These are phyloP conservation scores for Pezicula carpinea DNA, from an alignment of 2,329 filamentous ascomycete genomes.

Conservation along the genomic window DNA sequence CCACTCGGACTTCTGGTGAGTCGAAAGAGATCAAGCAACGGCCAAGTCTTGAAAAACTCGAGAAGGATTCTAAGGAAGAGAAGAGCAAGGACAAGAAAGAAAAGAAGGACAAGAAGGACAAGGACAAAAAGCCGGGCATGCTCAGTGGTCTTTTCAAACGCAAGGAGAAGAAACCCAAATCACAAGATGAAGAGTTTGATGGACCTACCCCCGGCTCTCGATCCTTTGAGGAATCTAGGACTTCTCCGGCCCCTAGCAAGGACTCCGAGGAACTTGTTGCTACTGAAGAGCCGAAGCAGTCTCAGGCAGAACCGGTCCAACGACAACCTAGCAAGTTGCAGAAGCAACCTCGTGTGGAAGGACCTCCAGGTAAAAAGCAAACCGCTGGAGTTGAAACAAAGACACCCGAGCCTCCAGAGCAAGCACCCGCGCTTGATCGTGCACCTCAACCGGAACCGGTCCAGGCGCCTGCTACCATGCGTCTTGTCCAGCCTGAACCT, in stretches of 20 bases:
- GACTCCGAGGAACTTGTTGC: constrained; percentile 26
- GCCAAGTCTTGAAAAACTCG: constrained; percentile 70
- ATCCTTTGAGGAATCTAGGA: constrained; percentile 38
- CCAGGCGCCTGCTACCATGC: no score
- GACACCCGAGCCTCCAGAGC: constrained; percentile 12
- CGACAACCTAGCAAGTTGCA: constrained; percentile 64
- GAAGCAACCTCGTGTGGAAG: constrained; percentile 45
- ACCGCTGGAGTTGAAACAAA: constrained; percentile 16
- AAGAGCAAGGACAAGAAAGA: constrained; percentile 65
- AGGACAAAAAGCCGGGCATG: constrained; percentile 52
- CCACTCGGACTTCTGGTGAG: constrained; percentile 36
- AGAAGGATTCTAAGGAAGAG: constrained; percentile 63
- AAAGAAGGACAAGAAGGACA: constrained; percentile 53
- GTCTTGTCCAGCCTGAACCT: constrained; percentile 21
- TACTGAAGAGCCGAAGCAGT: constrained; percentile 21
- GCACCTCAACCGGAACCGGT: constrained; percentile 13
- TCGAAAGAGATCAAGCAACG: constrained; percentile 49
- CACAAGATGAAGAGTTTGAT: constrained; percentile 49
- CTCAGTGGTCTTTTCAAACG: constrained; percentile 53
- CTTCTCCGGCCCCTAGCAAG: constrained; percentile 26
- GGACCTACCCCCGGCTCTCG: constrained; percentile 22
- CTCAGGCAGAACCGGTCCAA: constrained; percentile 34
- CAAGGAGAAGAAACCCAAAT: constrained; percentile 36
- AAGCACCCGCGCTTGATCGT: constrained; percentile 18
- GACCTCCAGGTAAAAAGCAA: constrained; percentile 21